Conservation (phyloP, 2,329 filamentous ascomycete species). For the Dactylonectria estremocensis region DNA sequence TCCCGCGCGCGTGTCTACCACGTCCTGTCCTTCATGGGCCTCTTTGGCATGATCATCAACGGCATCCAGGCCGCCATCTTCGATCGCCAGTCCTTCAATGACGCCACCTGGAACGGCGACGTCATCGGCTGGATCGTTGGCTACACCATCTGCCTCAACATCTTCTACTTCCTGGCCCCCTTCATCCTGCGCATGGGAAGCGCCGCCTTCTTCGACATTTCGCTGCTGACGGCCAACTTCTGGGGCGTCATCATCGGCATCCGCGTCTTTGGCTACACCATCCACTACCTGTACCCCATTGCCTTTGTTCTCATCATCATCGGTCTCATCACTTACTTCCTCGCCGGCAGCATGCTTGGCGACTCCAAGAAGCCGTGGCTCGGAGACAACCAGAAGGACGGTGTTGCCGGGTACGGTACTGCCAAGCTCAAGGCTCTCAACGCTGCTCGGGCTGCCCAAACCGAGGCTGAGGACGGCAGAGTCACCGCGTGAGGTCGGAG, state of each 20-base stretch:
- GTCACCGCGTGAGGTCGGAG: background rate
- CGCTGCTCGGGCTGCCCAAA: constrained; percentile 62
- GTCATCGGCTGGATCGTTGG: constrained; percentile 89
- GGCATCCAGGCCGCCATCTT: constrained; percentile 93
- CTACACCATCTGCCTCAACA: constrained; percentile 84
- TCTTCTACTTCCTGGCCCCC: constrained; percentile 92
- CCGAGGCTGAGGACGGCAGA: constrained; percentile 49
- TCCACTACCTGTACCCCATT: constrained; percentile 95
- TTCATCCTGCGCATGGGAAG: constrained; percentile 90
- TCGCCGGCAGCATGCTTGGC: constrained; percentile 84
- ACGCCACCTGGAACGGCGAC: constrained; percentile 75
- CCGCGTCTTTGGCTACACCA: constrained; percentile 82
- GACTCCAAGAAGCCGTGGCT: constrained; percentile 97
- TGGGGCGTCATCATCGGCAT: constrained; percentile 97
- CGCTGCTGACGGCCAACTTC: constrained; percentile 93
- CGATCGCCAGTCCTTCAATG: constrained; percentile 80
- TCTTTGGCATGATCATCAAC: constrained; percentile 93
- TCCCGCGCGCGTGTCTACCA: constrained; percentile 90
- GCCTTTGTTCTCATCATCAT: constrained; percentile 94
- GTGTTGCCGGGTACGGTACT: constrained; percentile 85
- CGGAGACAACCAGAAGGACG: constrained; percentile 86
- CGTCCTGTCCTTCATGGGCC: constrained; percentile 90
- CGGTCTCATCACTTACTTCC: constrained; percentile 89
- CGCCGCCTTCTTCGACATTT: constrained; percentile 97
- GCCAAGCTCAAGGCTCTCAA: constrained; percentile 83